Evolutionary conservation across 129 eudicot genomes (phyloP).

Genomic region (Helichrysum umbraculigerum): DNA sequence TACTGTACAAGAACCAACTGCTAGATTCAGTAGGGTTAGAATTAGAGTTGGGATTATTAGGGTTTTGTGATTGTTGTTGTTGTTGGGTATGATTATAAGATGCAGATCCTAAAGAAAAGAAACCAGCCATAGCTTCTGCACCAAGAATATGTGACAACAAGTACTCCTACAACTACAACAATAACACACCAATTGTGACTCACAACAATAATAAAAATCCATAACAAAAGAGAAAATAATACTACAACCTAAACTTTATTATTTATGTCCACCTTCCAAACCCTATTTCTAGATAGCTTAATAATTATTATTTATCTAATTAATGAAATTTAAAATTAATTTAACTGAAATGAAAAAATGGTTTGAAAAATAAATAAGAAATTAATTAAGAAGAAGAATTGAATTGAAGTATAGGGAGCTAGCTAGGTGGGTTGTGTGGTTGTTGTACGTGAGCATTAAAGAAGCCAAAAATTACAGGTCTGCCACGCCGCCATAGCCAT

Average conservation of each 20-base stretch:
- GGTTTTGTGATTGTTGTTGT: constrained; percentile 14
- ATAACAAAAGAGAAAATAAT: constrained; percentile 37
- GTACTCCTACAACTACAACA: constrained; percentile 24
- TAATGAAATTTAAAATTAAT: not conserved
- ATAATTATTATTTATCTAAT: constrained; percentile 1
- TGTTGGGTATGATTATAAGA: constrained; percentile 16
- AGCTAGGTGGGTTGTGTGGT: not conserved
- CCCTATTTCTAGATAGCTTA: constrained; percentile 39
- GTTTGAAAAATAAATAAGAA: not conserved
- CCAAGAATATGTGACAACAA: constrained; percentile 25
- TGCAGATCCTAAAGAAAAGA: constrained; percentile 69
- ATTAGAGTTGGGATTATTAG: not conserved
- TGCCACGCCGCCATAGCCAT: constrained; percentile 49
- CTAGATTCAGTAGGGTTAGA: constrained; percentile 35
- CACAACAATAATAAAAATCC: constrained; percentile 45
- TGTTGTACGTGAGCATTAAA: constrained; percentile 38
- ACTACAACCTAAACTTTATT: constrained; percentile 31
- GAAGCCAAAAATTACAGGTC: constrained; percentile 34
- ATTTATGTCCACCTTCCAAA: constrained; percentile 35
- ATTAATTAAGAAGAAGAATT: not conserved
- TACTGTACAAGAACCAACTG: constrained; percentile 33
- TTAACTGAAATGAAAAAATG: not conserved
- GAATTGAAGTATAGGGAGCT: constrained; percentile 8
- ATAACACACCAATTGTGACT: constrained; percentile 46
- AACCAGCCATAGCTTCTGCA: constrained; percentile 62